Evolutionary conservation across 1,139 yeast species (phyloP).

Genomic region (Sugiyamaella novakii): DNA sequence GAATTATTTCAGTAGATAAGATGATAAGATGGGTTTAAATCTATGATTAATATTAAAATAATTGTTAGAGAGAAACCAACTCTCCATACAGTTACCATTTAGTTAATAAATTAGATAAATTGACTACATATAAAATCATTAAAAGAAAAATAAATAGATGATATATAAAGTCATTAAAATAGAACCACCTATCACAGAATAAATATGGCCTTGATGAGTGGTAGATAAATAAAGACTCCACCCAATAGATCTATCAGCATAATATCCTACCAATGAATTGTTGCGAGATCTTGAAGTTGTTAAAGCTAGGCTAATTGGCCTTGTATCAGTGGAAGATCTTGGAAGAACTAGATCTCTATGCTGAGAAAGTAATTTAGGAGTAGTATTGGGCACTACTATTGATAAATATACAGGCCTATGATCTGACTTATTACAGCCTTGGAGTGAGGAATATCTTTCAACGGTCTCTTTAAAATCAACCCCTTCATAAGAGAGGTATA

Average conservation of each 20-base stretch:
- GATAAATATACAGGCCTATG: conserved; percentile 52
- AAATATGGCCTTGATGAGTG: conserved; percentile 28
- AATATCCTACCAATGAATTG: conserved; percentile 23
- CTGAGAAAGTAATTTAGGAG: conserved; percentile 20
- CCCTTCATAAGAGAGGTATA: conserved; percentile 54
- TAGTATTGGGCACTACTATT: conserved; percentile 24
- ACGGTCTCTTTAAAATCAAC: conserved; percentile 25
- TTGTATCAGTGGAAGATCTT: background rate
- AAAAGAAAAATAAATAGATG: conserved; percentile 8
- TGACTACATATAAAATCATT: no score
- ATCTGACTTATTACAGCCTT: conserved; percentile 49
- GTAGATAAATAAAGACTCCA: conserved; percentile 29
- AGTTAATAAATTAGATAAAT: no score
- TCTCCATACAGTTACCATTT: no score
- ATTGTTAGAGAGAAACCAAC: no score
- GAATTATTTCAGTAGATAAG: no score
- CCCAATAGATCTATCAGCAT: conserved; percentile 33
- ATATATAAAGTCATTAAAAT: conserved; percentile 17
- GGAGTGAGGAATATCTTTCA: conserved; percentile 48
- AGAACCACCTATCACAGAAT: conserved; percentile 15
- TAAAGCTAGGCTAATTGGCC: conserved; percentile 11
- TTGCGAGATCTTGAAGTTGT: conserved; percentile 10
- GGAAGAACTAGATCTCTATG: conserved; percentile 4
- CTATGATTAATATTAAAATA: no score
- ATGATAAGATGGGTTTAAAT: no score